Percentiles rank a stretch among this genome's conserved stretches.
Conservation (phyloP, 2,329 filamentous ascomycete species). For the Hortaea werneckii region DNA sequence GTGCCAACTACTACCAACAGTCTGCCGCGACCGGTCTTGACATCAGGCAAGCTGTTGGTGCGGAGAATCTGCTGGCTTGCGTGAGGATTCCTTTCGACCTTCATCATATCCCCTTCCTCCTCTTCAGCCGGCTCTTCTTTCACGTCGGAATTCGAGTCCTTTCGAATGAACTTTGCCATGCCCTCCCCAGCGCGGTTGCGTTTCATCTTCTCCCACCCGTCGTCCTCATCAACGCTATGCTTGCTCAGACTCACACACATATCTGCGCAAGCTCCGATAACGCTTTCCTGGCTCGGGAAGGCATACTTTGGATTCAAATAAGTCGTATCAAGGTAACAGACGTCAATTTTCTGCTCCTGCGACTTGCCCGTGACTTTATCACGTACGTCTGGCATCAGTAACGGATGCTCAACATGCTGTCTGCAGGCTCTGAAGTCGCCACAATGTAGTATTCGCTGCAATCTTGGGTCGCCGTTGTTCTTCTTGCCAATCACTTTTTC, state of each 20-base stretch:
- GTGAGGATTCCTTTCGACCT: conserved; percentile 22
- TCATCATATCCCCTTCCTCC: conserved; percentile 23
- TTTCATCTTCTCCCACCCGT: conserved; percentile 49
- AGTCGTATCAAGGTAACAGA: conserved; percentile 94
- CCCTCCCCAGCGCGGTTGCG: conserved; percentile 44
- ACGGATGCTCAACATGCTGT: conserved; percentile 70
- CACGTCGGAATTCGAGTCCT: conserved; percentile 29
- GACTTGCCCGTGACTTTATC: conserved; percentile 61
- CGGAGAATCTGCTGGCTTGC: conserved; percentile 20
- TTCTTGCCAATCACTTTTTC: conserved; percentile 63
- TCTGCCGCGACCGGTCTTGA: conserved; percentile 45
- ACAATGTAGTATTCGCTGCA: conserved; percentile 82
- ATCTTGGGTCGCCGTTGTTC: conserved; percentile 40
- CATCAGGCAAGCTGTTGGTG: conserved; percentile 15
- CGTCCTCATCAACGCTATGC: conserved; percentile 47
- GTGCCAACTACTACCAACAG: conserved; percentile 90
- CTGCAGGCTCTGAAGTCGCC: conserved; percentile 91
- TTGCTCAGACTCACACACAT: conserved; percentile 72
- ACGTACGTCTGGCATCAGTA: conserved; percentile 63
- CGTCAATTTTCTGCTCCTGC: conserved; percentile 78
- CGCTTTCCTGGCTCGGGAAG: conserved; percentile 80
- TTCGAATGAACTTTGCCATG: conserved; percentile 54
- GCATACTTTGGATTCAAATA: conserved; percentile 94
- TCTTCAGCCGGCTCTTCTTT: conserved; percentile 30
- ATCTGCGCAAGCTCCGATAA: conserved; percentile 77